A percentile compares a stretch with the other conserved stretches of the same genome.
Conservation (phyloP, 1,284 basidiomycete genomes). For the Marasmius tenuissimus region DNA sequence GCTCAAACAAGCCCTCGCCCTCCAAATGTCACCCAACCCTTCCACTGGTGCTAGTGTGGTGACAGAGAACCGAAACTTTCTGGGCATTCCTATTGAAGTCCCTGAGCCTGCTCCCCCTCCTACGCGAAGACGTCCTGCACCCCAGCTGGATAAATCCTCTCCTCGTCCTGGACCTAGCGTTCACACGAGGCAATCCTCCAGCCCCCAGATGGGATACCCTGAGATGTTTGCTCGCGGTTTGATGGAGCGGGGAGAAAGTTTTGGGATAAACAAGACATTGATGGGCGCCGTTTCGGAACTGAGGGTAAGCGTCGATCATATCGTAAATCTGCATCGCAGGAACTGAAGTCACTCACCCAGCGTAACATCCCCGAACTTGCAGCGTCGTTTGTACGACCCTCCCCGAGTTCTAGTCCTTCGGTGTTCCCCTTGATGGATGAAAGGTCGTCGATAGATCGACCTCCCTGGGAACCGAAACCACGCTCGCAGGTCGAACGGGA, state of each 20-base stretch:
- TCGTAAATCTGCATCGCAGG: constrained; percentile 7
- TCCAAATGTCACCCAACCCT: constrained; percentile 74
- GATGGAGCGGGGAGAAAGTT: constrained; percentile 72
- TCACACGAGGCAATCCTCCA: constrained; percentile 39
- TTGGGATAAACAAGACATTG: constrained; percentile 79
- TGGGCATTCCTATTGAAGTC: constrained; percentile 70
- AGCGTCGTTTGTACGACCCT: constrained; percentile 61
- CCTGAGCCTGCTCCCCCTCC: constrained; percentile 48
- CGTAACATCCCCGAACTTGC: constrained; percentile 82
- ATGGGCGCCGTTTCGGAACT: constrained; percentile 76
- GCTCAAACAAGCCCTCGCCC: constrained; percentile 76
- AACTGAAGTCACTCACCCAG: constrained; percentile 35
- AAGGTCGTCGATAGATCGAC: constrained; percentile 50
- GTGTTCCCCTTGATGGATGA: constrained; percentile 69
- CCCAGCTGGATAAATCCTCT: constrained; percentile 18
- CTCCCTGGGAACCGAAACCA: constrained; percentile 64
- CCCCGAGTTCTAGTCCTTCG: constrained; percentile 38
- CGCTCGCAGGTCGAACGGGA: constrained; percentile 70
- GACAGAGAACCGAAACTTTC: constrained; percentile 77
- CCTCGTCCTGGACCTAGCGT: background rate
- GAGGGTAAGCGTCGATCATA: constrained; percentile 42
- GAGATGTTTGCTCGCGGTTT: constrained; percentile 73
- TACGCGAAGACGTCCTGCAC: constrained; percentile 33
- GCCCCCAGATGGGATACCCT: constrained; percentile 52
- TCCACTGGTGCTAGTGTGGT: constrained; percentile 73